Conservation (phyloP, 805 yeast genomes). For the Candida chilensis region DNA sequence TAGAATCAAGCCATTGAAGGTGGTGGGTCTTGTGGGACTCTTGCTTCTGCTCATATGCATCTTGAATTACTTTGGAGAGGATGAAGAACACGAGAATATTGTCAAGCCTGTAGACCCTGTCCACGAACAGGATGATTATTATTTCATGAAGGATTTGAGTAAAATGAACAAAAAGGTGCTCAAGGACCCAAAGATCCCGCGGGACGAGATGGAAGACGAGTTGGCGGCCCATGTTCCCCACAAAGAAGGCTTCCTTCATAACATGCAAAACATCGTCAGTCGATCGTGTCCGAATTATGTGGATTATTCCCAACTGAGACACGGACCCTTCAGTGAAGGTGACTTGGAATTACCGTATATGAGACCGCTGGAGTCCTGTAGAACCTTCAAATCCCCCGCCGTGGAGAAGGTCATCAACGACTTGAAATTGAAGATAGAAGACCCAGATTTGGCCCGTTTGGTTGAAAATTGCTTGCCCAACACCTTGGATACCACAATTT, state of each 20-base stretch:
- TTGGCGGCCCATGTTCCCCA: background rate
- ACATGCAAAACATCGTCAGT: background rate
- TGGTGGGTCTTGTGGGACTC: background rate
- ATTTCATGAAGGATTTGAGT: background rate
- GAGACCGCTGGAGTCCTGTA: slow-evolving; percentile 64
- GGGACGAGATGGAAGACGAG: background rate
- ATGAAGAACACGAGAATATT: slow-evolving; percentile 4
- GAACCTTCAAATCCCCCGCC: slow-evolving; percentile 57
- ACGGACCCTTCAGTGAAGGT: slow-evolving; percentile 53
- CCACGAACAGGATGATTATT: slow-evolving; percentile 2
- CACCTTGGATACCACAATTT: slow-evolving; percentile 78
- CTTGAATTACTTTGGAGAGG: slow-evolving; percentile 7
- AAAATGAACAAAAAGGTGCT: background rate
- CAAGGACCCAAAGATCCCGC: too few species aligned
- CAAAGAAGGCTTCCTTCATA: background rate
- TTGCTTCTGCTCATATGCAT: background rate
- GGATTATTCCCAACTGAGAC: slow-evolving; percentile 44
- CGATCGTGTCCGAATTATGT: slow-evolving; percentile 58
- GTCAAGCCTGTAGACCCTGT: slow-evolving; percentile 2
- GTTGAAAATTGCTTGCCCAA: slow-evolving; percentile 83
- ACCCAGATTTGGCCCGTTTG: slow-evolving; percentile 62
- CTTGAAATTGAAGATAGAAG: slow-evolving; percentile 37
- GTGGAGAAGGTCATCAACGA: slow-evolving; percentile 55
- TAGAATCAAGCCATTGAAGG: slow-evolving; percentile 1
- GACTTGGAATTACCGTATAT: slow-evolving; percentile 52